Evolutionary conservation across 768 basidiomycete species (phyloP).

Genomic region (Sarcomyxa edulis): DNA sequence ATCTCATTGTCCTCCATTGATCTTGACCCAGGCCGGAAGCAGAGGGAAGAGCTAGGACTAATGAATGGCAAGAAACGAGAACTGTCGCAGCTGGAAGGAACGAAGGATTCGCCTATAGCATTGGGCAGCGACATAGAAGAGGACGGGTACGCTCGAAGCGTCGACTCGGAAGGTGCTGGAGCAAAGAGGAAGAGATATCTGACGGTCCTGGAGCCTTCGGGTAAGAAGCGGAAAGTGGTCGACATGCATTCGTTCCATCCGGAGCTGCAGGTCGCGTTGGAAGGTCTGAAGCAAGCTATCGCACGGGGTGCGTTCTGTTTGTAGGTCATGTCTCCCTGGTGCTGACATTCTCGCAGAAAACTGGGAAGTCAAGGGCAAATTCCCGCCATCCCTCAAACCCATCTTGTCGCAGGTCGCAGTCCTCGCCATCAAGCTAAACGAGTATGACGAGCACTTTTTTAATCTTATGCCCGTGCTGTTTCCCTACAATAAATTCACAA

Average conservation of each 20-base stretch:
- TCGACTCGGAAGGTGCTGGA: too few relatives aligned
- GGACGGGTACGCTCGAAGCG: too few relatives aligned
- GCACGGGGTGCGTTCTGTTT: constrained; percentile 39
- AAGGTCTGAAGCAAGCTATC: constrained; percentile 56
- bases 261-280: constrained; percentile 57
- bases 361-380: constrained; percentile 84
- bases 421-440: constrained; percentile 74
- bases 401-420: constrained; percentile 65
- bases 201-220: constrained; percentile 47
- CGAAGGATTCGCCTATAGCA: constrained; percentile 43
- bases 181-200: constrained; percentile 53
- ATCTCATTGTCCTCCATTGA: too few relatives aligned
- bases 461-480: constrained; percentile 81
- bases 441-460: constrained; percentile 93
- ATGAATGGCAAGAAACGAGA: too few relatives aligned
- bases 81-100: constrained; percentile 28
- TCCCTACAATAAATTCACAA: constrained; percentile 94
- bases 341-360: constrained; percentile 39
- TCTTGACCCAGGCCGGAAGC: too few relatives aligned
- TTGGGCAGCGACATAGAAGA: constrained; percentile 36
- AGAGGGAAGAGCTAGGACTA: too few relatives aligned
- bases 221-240: constrained; percentile 69
- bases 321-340: constrained; percentile 1
- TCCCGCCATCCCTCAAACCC: constrained; percentile 78
- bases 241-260: constrained; percentile 72